Evolutionary conservation across 108 stramenopile species (phyloP).

Genomic region (Nitzschia sp.): DNA sequence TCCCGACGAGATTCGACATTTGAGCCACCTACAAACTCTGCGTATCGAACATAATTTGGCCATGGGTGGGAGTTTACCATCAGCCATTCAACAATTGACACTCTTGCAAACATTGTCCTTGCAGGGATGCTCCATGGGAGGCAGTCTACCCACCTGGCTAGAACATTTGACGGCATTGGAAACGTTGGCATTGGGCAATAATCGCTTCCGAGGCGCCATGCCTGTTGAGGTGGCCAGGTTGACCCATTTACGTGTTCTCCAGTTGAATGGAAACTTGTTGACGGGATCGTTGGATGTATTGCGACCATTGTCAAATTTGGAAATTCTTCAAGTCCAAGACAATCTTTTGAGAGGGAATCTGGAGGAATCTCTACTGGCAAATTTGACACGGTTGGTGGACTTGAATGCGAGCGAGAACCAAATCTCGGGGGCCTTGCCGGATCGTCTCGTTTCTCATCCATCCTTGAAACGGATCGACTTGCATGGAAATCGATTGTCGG

Average conservation of each 20-base stretch:
- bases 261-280: conserved; percentile 24
- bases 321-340: conserved; percentile 23
- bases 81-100: not conserved
- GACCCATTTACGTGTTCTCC: conserved; percentile 10
- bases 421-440: conserved; percentile 15
- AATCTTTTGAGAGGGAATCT: conserved; percentile 17
- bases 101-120: conserved; percentile 9
- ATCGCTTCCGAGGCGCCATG: conserved; percentile 15
- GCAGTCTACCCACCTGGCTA: conserved; percentile 18
- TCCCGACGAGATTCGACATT: conserved; percentile 15
- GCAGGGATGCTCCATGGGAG: conserved; percentile 13
- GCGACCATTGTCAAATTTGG: conserved; percentile 6
- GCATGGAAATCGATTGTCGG: conserved; percentile 25
- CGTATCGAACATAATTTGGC: conserved; percentile 7
- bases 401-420: conserved; percentile 30
- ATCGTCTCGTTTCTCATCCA: not conserved
- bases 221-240: conserved; percentile 5
- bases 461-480: conserved; percentile 17
- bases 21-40: conserved; percentile 15
- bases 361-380: not conserved
- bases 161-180: conserved; percentile 11
- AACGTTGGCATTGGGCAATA: conserved; percentile 18
- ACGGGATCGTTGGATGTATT: conserved; percentile 2
- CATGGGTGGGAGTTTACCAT: conserved; percentile 3
- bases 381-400: conserved; percentile 17